Percentiles rank a stretch among this genome's conserved stretches.
These are phyloP conservation scores for Suhomyces kunorum DNA, from an alignment of 1,139 yeast species.

Conservation along the genomic window DNA sequence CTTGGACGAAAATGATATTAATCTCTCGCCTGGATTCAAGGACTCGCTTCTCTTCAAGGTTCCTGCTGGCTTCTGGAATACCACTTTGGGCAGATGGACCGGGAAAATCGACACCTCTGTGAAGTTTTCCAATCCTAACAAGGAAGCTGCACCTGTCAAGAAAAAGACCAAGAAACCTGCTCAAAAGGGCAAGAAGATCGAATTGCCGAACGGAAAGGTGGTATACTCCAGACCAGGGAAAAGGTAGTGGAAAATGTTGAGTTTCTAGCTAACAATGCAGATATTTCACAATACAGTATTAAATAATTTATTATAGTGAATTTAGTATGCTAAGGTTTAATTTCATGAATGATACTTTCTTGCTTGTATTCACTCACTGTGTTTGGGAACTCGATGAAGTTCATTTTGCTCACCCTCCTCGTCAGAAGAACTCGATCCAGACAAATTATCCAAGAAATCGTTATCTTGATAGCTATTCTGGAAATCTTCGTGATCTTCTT, in stretches of 20 bases:
- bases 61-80: slow-evolving; percentile 49
- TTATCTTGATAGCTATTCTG: slow-evolving; percentile 24
- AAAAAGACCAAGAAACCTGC: slow-evolving; percentile 34
- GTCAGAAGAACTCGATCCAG: slow-evolving; percentile 42
- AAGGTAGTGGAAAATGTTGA: too few relatives aligned
- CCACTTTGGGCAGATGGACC: slow-evolving; percentile 40
- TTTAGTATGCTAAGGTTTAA: neutral
- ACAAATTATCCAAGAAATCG: slow-evolving; percentile 37
- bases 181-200: slow-evolving; percentile 47
- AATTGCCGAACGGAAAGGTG: slow-evolving; percentile 62
- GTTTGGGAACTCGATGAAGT: slow-evolving; percentile 44
- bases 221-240: slow-evolving; percentile 44
- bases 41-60: slow-evolving; percentile 57
- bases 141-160: slow-evolving; percentile 15
- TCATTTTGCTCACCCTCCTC: slow-evolving; percentile 27
- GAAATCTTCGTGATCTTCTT: slow-evolving; percentile 26
- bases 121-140: slow-evolving; percentile 18
- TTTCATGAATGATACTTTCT: neutral
- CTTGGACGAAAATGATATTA: slow-evolving; percentile 44
- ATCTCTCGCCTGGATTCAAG: slow-evolving; percentile 44
- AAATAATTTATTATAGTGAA: slow-evolving; percentile 1
- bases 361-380: slow-evolving; percentile 23
- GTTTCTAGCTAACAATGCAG: too few relatives aligned
- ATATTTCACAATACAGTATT: neutral
- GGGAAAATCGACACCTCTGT: slow-evolving; percentile 30